Conservation (phyloP, 768 basidiomycete genomes). For the Amyloporia xantha region DNA sequence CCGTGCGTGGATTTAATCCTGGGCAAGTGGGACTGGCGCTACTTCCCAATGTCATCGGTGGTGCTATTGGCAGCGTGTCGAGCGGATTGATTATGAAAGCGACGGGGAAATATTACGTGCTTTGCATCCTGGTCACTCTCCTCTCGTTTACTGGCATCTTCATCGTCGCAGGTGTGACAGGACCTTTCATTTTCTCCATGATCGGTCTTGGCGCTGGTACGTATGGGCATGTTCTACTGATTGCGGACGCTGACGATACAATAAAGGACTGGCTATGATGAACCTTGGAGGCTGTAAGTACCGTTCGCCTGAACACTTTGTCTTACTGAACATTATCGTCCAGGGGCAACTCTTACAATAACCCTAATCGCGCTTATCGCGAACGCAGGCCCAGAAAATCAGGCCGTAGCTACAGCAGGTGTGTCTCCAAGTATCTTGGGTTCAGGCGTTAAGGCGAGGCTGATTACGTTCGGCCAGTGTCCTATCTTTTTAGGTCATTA, state of each 20-base stretch:
- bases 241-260: neutral
- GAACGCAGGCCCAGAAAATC: constrained; percentile 53
- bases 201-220: constrained; percentile 37
- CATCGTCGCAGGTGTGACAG: constrained; percentile 33
- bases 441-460: neutral
- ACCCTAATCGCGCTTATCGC: constrained; percentile 56
- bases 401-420: constrained; percentile 63
- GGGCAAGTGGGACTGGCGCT: constrained; percentile 47
- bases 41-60: constrained; percentile 39
- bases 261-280: constrained; percentile 14
- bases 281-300: constrained; percentile 19
- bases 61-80: constrained; percentile 41
- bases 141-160: constrained; percentile 33
- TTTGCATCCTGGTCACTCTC: constrained; percentile 40
- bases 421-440: constrained; percentile 3
- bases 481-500: constrained; percentile 60
- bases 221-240: constrained; percentile 5
- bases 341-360: constrained; percentile 48
- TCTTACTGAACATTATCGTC: constrained; percentile 14
- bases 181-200: constrained; percentile 30
- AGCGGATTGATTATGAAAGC: constrained; percentile 51
- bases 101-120: constrained; percentile 48
- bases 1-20: constrained; percentile 41
- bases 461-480: constrained; percentile 30
- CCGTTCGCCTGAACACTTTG: neutral